Conservation (phyloP, 495 filamentous ascomycete genomes). For the Neurospora hispaniola region DNA sequence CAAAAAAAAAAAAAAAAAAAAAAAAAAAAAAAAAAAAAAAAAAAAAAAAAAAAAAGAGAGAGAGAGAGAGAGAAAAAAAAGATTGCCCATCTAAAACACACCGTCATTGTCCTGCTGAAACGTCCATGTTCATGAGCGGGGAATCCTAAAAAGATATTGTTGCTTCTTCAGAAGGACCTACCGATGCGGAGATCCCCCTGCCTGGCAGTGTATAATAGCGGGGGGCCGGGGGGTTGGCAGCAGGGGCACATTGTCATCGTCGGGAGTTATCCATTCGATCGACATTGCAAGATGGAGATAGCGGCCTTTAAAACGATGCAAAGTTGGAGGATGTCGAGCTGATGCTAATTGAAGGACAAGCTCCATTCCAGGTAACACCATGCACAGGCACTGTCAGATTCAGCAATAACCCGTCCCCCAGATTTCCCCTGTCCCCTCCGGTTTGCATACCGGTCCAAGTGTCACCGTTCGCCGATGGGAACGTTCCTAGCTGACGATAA, state of each 20-base stretch:
- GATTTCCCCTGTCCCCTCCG: not conserved
- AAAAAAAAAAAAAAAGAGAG: not conserved
- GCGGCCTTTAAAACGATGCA: not conserved
- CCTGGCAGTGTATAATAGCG: not conserved
- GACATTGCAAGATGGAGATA: not conserved
- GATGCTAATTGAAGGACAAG: not conserved
- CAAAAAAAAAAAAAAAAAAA: not conserved
- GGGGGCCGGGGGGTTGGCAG: not conserved
- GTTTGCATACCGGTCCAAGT: not conserved
- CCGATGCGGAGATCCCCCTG: not conserved
- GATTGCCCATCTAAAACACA: not conserved
- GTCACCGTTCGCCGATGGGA: not conserved
- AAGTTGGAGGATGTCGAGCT: not conserved
- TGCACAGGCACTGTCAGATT: not conserved
- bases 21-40: not conserved
- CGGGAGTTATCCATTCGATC: not conserved
- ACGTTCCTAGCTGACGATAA: not conserved
- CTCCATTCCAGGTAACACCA: not conserved
- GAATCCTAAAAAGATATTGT: not conserved
- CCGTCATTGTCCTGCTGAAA: not conserved
- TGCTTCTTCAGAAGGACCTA: not conserved
- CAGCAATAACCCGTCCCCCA: not conserved
- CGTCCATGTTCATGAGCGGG: not conserved
- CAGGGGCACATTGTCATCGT: not conserved
- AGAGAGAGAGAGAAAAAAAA: too few species aligned